Percentiles rank a stretch among this genome's conserved stretches.
Conservation (phyloP, 1,284 basidiomycete species). For the Mrakiaceae sp. region DNA sequence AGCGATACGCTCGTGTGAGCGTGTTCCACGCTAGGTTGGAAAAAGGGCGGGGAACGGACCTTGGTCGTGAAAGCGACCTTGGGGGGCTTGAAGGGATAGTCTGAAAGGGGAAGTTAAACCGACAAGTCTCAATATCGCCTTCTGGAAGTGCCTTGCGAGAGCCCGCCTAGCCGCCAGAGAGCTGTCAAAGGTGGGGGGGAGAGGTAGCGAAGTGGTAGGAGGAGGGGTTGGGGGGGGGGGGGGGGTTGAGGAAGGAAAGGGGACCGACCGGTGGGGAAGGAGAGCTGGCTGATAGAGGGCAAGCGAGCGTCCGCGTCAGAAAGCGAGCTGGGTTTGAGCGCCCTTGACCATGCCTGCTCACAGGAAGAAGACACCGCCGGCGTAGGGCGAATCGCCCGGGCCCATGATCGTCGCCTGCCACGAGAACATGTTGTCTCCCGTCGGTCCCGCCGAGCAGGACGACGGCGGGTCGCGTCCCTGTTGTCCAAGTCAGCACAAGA, state of each 20-base stretch:
- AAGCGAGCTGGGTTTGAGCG: background rate
- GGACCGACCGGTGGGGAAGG: conserved; percentile 34
- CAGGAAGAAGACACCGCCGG: conserved; percentile 94
- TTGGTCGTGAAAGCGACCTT: conserved; percentile 98
- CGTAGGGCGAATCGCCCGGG: conserved; percentile 89
- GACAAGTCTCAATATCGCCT: no score
- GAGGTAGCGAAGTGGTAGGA: no score
- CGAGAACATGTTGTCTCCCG: conserved; percentile 92
- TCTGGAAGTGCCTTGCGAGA: no score
- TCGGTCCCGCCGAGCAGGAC: conserved; percentile 92
- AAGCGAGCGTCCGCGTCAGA: background rate
- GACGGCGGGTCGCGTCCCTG: conserved; percentile 79
- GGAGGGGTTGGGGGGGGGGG: no score
- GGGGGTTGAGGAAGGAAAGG: no score
- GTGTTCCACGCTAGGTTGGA: conserved; percentile 31
- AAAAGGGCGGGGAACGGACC: conserved; percentile 48
- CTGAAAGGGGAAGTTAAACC: conserved; percentile 55
- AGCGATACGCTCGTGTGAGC: no score
- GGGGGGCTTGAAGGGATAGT: conserved; percentile 98
- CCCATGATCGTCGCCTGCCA: conserved; percentile 99
- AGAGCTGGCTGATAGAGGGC: conserved; percentile 29
- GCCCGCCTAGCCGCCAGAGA: no score
- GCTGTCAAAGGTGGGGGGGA: no score
- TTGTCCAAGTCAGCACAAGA: no score
- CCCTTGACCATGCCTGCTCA: conserved; percentile 27